A percentile compares a stretch with the other conserved stretches of the same genome.
Evolutionary conservation across 2,329 filamentous ascomycete species (phyloP).

Genomic region (Metarhizium anisopliae): DNA sequence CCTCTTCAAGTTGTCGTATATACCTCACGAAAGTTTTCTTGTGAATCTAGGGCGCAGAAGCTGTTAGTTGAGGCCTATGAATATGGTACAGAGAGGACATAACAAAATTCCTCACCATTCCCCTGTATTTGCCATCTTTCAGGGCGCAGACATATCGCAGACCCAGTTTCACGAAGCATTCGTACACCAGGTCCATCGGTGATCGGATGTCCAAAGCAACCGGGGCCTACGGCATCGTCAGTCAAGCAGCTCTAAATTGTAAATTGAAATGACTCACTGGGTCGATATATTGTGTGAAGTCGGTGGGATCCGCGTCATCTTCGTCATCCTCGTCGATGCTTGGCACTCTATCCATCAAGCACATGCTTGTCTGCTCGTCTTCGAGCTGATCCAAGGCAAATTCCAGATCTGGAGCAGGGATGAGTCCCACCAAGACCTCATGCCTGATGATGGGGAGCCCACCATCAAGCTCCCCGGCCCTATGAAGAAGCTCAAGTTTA

Average conservation of each 20-base stretch:
- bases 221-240: constrained; percentile 51
- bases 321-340: constrained; percentile 57
- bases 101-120: constrained; percentile 54
- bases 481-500: constrained; percentile 75
- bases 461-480: constrained; percentile 82
- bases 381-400: constrained; percentile 80
- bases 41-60: constrained; percentile 51
- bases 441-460: constrained; percentile 80
- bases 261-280: constrained; percentile 44
- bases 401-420: constrained; percentile 88
- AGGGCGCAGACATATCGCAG: constrained; percentile 87
- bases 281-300: constrained; percentile 89
- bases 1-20: constrained; percentile 70
- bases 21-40: constrained; percentile 97
- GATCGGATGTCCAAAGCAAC: constrained; percentile 81
- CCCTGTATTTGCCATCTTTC: constrained; percentile 74
- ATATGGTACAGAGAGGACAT: not conserved
- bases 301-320: constrained; percentile 55
- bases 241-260: not conserved
- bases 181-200: constrained; percentile 91
- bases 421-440: constrained; percentile 75
- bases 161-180: constrained; percentile 91
- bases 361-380: constrained; percentile 64
- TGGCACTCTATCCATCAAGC: constrained; percentile 68
- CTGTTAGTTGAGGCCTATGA: constrained; percentile 6